A percentile compares a stretch with the other conserved stretches of the same genome.
phyloP scores from a whole-genome alignment of 2,329 filamentous ascomycete genomes.

The Tolypocladium tundrense region DNA sequence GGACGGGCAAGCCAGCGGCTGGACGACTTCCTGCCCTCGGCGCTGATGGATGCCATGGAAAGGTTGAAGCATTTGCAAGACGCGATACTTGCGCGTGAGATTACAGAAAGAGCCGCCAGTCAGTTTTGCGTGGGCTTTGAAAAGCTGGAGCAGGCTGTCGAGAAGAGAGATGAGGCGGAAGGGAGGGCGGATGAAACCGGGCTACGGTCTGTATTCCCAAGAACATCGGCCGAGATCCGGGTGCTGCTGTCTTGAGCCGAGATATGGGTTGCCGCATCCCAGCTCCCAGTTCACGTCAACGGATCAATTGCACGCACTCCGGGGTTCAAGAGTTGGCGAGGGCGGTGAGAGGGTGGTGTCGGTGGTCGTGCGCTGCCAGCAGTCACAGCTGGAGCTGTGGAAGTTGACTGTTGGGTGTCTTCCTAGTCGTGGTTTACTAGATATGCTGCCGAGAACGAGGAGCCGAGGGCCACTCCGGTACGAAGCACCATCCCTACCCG shows the following conservation, averaged over 20 bases:
- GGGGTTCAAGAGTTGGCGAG: neutral
- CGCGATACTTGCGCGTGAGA: conserved; percentile 57
- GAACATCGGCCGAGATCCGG: conserved; percentile 49
- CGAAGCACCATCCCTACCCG: neutral
- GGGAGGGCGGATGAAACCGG: conserved; percentile 13
- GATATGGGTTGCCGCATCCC: neutral
- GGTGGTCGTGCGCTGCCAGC: neutral
- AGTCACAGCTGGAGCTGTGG: neutral
- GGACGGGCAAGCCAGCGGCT: conserved; percentile 61
- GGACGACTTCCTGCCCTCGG: conserved; percentile 86
- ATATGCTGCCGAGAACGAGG: neutral
- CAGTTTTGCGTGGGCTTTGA: conserved; percentile 80
- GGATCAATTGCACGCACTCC: neutral
- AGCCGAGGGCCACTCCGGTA: neutral
- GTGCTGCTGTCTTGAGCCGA: conserved; percentile 37
- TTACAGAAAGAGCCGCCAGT: conserved; percentile 76
- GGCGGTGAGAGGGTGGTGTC: neutral
- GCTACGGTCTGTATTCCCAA: conserved; percentile 36
- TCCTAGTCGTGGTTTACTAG: neutral
- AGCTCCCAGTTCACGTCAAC: neutral
- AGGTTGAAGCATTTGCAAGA: conserved; percentile 67
- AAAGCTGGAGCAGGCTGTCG: conserved; percentile 40
- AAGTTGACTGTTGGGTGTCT: neutral
- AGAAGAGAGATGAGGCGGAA: conserved; percentile 26
- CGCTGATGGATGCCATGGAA: conserved; percentile 82